Conservation (phyloP, 169 alveolate species). For the Plasmodium falciparum region DNA sequence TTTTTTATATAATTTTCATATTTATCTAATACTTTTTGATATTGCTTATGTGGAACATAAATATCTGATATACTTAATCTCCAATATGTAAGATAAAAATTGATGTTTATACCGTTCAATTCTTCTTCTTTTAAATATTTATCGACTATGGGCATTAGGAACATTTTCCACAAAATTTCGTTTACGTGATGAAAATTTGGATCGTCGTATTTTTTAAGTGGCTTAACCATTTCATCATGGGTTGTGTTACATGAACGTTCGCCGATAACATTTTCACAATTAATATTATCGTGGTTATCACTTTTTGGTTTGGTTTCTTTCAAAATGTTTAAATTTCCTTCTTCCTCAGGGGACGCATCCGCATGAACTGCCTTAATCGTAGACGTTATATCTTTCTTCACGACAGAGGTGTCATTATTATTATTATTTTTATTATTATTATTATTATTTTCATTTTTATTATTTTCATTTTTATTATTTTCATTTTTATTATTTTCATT, state of each 20-base stretch:
- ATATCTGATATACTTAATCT: conserved; percentile 52
- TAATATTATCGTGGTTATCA: too few species aligned
- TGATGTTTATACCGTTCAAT: conserved; percentile 49
- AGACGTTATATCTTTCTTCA: too few species aligned
- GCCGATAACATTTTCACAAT: too few species aligned
- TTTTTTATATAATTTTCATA: conserved; percentile 54
- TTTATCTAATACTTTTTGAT: conserved; percentile 27
- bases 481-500: too few species aligned
- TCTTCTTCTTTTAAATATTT: conserved; percentile 37
- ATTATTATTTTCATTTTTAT: too few species aligned
- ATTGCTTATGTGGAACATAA: conserved; percentile 65
- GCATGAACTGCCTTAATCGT: too few species aligned
- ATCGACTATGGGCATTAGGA: conserved; percentile 17
- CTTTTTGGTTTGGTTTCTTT: too few species aligned
- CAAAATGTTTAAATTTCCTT: too few species aligned
- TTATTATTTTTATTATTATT: too few species aligned
- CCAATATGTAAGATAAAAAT: conserved; percentile 58
- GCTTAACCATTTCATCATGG: neutral
- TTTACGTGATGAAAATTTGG: conserved; percentile 4
- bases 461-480: too few species aligned
- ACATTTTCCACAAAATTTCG: conserved; percentile 17
- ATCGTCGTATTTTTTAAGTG: neutral
- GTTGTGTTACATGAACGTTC: neutral
- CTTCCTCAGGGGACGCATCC: too few species aligned
- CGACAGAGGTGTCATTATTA: too few species aligned